Evolutionary conservation across 1,139 yeast genomes (phyloP), one percentile per base, ranked within the genome.

Genomic region (Scheffersomyces stambukii): DNA sequence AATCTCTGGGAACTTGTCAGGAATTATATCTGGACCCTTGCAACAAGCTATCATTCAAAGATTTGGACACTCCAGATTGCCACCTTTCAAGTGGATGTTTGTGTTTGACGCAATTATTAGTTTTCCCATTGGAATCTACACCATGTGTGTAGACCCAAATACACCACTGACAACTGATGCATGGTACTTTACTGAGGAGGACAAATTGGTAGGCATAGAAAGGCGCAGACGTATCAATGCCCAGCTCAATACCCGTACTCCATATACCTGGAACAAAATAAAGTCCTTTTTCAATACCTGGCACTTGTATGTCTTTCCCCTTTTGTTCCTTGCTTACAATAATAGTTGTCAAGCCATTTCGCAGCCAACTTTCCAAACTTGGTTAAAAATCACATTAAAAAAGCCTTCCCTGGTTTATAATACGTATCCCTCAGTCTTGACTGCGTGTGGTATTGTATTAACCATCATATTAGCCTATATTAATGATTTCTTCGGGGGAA

Each of bases 361-460:
- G 8, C 75, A 70, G 40, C 77, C 77, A 1, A 60, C 77, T 0
- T 71, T 74, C 44, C 68, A 70, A 31, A 53, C 67, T 6, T 75
- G 77, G 77, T 69, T 75, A 64, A 73, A 72, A 44, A 31, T 43
- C 8, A 54, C 50, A n/a, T 47, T 70, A 29, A 48, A 59, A 13
- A 50, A 67, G 29, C 50, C 68, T 0, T 54, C 73, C 0, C 47
- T 48, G 8, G 43, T 53, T 16, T 74, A 72, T 45, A 73, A 74
- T 41, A 61, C 62, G 5, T 70, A 60, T 33, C 78, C 79, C 4
- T 60, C 78, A 0, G 57, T 64, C 6, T 42, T 66, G n/a, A 49
- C 57, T 23, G 78, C 70, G 16, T 50, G 57, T 13, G 69, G 71
- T 8, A 71, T 74, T 21, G 69, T 52, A 1, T 30, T 64, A 21